Evolutionary conservation across 768 basidiomycete species (phyloP).

Genomic region (Boletus rubropictus): DNA sequence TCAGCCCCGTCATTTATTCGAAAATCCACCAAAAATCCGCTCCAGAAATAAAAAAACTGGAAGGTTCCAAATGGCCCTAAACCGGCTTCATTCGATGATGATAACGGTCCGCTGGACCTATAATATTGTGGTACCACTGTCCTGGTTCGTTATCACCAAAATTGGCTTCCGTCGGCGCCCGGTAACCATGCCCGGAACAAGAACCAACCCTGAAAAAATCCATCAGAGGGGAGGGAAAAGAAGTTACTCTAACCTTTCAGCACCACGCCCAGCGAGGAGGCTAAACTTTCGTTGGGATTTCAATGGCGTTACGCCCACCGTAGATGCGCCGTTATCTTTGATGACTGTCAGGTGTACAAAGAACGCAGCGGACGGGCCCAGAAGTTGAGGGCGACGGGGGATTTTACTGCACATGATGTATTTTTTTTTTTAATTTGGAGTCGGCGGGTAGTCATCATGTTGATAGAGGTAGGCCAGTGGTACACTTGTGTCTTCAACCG

Average conservation of each 20-base stretch:
- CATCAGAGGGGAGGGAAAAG: constrained; percentile 6
- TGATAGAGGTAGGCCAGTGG: no score
- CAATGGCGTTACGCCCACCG: background rate
- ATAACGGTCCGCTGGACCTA: constrained; percentile 14
- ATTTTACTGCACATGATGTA: no score
- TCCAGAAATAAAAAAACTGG: background rate
- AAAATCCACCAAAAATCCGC: constrained; percentile 14
- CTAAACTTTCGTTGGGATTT: background rate
- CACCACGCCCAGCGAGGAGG: background rate
- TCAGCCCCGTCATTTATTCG: background rate
- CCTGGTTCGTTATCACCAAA: constrained; percentile 18
- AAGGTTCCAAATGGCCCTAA: constrained; percentile 7
- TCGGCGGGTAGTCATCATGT: no score
- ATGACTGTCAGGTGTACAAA: constrained; percentile 19
- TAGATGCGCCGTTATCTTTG: constrained; percentile 4
- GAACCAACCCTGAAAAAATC: constrained; percentile 4
- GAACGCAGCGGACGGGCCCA: background rate
- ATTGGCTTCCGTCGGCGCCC: constrained; percentile 2
- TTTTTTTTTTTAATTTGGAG: no score
- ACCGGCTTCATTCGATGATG: background rate
- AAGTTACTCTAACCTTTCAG: background rate
- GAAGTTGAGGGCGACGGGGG: background rate
- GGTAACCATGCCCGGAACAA: constrained; percentile 15
- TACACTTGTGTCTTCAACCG: no score
- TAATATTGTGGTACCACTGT: constrained; percentile 19